These are phyloP conservation scores for Dendrocalamus sinicus DNA, from an alignment of 176 grass and related monocot species.

Conservation along the genomic window DNA sequence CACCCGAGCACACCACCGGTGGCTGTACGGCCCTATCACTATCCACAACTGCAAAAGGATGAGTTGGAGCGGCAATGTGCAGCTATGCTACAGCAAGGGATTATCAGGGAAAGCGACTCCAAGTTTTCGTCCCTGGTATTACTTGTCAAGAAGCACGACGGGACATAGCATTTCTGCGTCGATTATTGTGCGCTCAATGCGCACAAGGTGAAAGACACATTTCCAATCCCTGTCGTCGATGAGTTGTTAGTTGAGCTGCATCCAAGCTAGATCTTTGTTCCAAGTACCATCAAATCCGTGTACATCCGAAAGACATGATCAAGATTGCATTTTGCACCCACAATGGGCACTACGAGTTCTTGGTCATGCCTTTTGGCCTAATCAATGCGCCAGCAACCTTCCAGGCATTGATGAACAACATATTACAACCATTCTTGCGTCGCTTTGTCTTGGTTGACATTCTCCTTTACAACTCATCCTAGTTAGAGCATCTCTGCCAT, in stretches of 20 bases:
- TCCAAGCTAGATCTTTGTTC: neutral
- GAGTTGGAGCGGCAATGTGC: neutral
- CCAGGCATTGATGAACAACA: neutral
- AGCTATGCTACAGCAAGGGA: neutral
- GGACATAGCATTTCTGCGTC: neutral
- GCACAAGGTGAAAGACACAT: neutral
- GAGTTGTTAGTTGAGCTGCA: neutral
- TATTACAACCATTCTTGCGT: neutral
- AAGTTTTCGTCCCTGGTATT: neutral
- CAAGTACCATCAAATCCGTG: neutral
- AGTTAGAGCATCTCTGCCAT: neutral
- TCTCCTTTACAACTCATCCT: neutral
- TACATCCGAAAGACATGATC: neutral
- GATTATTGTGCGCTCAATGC: neutral
- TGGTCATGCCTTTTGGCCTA: slow-evolving; percentile 21
- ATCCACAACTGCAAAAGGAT: neutral
- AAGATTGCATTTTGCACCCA: neutral
- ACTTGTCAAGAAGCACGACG: neutral
- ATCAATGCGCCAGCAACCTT: neutral
- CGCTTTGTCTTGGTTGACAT: neutral
- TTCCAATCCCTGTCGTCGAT: neutral
- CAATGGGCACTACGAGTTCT: neutral
- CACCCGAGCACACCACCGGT: neutral
- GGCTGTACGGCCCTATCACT: neutral
- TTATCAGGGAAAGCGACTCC: neutral